phyloP scores from a whole-genome alignment of 805 yeast species.

The Sugiyamaella valdiviana region DNA sequence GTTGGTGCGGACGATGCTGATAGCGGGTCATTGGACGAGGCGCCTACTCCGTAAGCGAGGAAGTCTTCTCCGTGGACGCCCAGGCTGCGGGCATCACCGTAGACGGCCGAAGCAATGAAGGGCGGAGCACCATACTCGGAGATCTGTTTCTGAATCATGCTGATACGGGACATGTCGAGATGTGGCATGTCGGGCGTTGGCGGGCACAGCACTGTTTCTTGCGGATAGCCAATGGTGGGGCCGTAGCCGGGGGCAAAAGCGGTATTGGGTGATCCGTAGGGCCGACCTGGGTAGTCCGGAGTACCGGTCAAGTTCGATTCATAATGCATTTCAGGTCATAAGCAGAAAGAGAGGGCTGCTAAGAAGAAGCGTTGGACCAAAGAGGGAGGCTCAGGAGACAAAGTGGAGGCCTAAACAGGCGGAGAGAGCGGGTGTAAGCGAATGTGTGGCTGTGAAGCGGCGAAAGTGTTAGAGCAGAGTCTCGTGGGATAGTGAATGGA shows the following conservation, averaged over 20 bases:
- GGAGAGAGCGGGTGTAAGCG: neutral
- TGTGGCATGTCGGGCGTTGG: constrained; percentile 13
- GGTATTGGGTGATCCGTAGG: neutral
- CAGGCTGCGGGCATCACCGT: constrained; percentile 4
- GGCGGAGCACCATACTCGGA: constrained; percentile 7
- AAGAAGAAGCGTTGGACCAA: neutral
- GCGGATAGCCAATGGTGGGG: neutral
- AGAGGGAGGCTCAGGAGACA: too few species aligned
- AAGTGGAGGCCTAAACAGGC: neutral
- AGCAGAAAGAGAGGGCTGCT: neutral
- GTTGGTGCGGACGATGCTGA: neutral
- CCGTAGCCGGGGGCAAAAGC: neutral
- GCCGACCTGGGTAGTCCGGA: neutral
- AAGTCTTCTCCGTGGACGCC: neutral
- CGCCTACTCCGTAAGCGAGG: neutral
- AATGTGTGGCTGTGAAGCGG: neutral
- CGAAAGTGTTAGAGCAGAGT: neutral
- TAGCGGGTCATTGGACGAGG: neutral
- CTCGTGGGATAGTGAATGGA: neutral
- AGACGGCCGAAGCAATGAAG: constrained; percentile 13
- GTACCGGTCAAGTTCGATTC: neutral
- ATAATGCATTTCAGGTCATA: neutral
- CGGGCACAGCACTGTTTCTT: constrained; percentile 7
- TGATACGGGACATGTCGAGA: constrained; percentile 11
- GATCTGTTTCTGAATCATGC: constrained; percentile 9